Base-by-base conservation (phyloP, 2,329 filamentous ascomycete genomes). In the Emmonsiellopsis sp. region DNA sequence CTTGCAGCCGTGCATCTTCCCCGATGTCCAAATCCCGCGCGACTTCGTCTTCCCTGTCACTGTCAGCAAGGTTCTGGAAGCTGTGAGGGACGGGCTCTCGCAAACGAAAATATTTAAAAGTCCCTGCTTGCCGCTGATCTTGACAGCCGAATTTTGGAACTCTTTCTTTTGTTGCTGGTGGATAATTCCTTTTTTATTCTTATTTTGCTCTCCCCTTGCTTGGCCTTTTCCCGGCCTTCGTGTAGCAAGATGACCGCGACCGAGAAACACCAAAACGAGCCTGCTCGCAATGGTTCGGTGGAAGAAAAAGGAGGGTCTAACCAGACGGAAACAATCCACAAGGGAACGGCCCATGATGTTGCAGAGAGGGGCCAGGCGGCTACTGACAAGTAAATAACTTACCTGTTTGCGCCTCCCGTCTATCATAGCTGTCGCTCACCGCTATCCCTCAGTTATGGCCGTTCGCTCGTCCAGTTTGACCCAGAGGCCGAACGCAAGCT, bases 401-500 rank as follows among this genome's bases (percentile, higher is more conserved):
- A 48, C 38, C 10, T 40, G 34, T 34, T 26, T 8, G 5, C 11
- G 4, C 15, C 26, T 49, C 10, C 43, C n/a, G 13, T 1, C 15
- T 32, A 26, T 34, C 15, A 8, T 40, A 31, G 15, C 2, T 41
- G 3, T 56, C 49, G 48, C 53, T 57, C 8, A 57, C 40, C 41
- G 26, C 26, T 30, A 37, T 40, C 44, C 37, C 20, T 3, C 48
- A 77, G 74, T 59, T 75, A 80, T 63, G 78, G 79, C 16, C 65
- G 73, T 31, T 63, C 79, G 0, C 68, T 80, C 2, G 65, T 81
- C 10, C 59, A 73, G n/a, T 80, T 83, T 58, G 82, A 85, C 58
- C 69, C 73, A 2, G 73, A 68, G 31, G 81, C 79, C 2, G 85
- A 86, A 63, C 66, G 74, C 7, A 76, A 73, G 50, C 72, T 87